Percentiles rank a stretch among this genome's conserved stretches.
phyloP scores from a whole-genome alignment of 495 filamentous ascomycete genomes.

The Penicillium fimorum region DNA sequence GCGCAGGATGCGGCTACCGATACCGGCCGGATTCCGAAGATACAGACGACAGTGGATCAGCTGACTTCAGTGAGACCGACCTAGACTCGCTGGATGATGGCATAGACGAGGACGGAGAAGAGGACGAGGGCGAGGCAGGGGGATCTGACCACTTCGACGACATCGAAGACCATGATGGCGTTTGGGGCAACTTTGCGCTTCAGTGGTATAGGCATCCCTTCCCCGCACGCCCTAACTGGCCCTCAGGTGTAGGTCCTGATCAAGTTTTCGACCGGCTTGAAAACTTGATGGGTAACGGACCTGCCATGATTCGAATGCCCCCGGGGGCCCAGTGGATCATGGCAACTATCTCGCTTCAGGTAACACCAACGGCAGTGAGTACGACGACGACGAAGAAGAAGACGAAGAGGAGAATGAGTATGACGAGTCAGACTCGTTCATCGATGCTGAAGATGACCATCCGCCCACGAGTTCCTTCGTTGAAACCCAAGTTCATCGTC shows the following conservation, averaged over 20 bases:
- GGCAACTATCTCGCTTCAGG: not conserved
- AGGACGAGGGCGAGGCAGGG: conserved; percentile 35
- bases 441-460: conserved; percentile 34
- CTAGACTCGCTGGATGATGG: conserved; percentile 30
- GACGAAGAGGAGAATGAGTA: conserved; percentile 39
- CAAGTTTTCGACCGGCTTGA: not conserved
- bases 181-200: conserved; percentile 21
- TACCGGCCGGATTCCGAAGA: conserved; percentile 43
- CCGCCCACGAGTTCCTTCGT: conserved; percentile 7
- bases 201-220: conserved; percentile 11
- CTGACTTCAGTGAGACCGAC: conserved; percentile 35
- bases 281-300: not conserved
- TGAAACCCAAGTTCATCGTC: not conserved
- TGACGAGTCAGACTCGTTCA: conserved; percentile 42
- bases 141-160: conserved; percentile 36
- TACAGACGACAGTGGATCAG: conserved; percentile 32
- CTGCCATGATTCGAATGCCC: not conserved
- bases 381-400: conserved; percentile 26
- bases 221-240: not conserved
- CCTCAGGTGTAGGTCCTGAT: not conserved
- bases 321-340: not conserved
- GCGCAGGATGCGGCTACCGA: conserved; percentile 50
- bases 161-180: conserved; percentile 25
- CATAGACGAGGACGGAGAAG: conserved; percentile 35
- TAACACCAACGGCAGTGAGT: conserved; percentile 1